Evolutionary conservation across 305 asterid species (phyloP).

Genomic region (Fraxinus paxiana): DNA sequence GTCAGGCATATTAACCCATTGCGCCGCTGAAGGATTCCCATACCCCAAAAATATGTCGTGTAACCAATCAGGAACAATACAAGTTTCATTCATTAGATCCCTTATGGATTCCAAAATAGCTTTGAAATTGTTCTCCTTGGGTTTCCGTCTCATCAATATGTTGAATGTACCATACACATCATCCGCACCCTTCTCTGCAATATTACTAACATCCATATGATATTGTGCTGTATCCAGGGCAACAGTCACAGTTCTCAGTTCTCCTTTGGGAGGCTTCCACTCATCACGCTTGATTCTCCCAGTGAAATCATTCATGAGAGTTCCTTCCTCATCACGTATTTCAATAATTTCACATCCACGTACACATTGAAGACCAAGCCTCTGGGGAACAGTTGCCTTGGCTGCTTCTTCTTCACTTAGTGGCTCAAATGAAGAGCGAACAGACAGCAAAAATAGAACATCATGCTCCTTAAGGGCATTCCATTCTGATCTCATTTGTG

Average conservation of each 20-base stretch:
- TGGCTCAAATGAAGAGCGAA: slow-evolving; percentile 88
- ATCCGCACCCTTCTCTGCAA: slow-evolving; percentile 86
- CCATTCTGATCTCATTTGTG: slow-evolving; percentile 97
- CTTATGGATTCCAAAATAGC: slow-evolving; percentile 96
- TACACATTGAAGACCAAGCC: slow-evolving; percentile 87
- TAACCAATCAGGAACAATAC: slow-evolving; percentile 96
- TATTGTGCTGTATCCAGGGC: slow-evolving; percentile 97
- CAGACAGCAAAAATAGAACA: slow-evolving; percentile 79
- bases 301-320: slow-evolving; percentile 93
- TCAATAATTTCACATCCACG: slow-evolving; percentile 97
- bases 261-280: slow-evolving; percentile 99
- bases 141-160: slow-evolving; percentile 93
- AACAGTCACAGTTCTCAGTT: slow-evolving; percentile 77
- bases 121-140: slow-evolving; percentile 96
- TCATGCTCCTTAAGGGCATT: slow-evolving; percentile 95
- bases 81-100: slow-evolving; percentile 97
- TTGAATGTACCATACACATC: slow-evolving; percentile 85
- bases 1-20: slow-evolving; percentile 89
- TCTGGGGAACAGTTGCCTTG: slow-evolving; percentile 82
- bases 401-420: slow-evolving; percentile 82
- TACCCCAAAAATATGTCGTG: slow-evolving; percentile 97
- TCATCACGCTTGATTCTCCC: slow-evolving; percentile 95
- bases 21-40: slow-evolving; percentile 95
- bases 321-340: slow-evolving; percentile 93
- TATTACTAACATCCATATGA: slow-evolving; percentile 91